A percentile compares a stretch with the other conserved stretches of the same genome.
These are phyloP conservation scores for Rhizopogon sp. DNA, from an alignment of 768 basidiomycete genomes.

Conservation along the genomic window DNA sequence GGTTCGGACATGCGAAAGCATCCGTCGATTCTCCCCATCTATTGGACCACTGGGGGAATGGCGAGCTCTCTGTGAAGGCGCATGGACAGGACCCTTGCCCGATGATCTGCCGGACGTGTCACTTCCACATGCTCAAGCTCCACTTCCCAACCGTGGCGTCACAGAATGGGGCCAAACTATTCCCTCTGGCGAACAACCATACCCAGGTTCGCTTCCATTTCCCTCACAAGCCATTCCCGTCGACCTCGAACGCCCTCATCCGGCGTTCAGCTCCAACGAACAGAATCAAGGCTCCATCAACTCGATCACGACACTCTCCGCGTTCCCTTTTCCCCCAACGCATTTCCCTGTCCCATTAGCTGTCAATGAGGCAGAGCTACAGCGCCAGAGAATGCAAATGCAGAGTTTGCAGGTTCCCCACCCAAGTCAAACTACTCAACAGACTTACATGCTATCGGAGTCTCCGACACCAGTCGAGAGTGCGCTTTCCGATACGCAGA, in stretches of 20 bases:
- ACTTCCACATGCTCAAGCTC: conserved; percentile 4
- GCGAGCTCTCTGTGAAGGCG: conserved; percentile 71
- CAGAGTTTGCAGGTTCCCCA: conserved; percentile 13
- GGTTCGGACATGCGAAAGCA: conserved; percentile 65
- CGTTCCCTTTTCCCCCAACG: conserved; percentile 68
- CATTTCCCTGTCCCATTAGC: conserved; percentile 62
- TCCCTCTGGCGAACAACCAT: conserved; percentile 11
- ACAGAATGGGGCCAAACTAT: conserved; percentile 27
- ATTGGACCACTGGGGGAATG: conserved; percentile 72
- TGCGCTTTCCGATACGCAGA: conserved; percentile 1
- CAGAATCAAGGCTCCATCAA: conserved; percentile 27
- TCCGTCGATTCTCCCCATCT: conserved; percentile 59
- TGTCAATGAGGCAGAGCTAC: conserved; percentile 18
- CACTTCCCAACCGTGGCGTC: conserved; percentile 3
- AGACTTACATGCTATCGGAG: conserved; percentile 10
- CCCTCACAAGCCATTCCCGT: not conserved
- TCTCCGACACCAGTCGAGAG: conserved; percentile 17
- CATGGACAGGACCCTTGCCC: conserved; percentile 50
- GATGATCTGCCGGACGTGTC: conserved; percentile 21
- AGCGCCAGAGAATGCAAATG: conserved; percentile 19
- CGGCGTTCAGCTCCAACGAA: conserved; percentile 12
- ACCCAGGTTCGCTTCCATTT: conserved; percentile 8
- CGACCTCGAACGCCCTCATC: conserved; percentile 19
- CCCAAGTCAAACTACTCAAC: conserved; percentile 8
- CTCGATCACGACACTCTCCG: conserved; percentile 65